phyloP scores from a whole-genome alignment of 768 basidiomycete genomes.

The Rhodocollybia butyracea region DNA sequence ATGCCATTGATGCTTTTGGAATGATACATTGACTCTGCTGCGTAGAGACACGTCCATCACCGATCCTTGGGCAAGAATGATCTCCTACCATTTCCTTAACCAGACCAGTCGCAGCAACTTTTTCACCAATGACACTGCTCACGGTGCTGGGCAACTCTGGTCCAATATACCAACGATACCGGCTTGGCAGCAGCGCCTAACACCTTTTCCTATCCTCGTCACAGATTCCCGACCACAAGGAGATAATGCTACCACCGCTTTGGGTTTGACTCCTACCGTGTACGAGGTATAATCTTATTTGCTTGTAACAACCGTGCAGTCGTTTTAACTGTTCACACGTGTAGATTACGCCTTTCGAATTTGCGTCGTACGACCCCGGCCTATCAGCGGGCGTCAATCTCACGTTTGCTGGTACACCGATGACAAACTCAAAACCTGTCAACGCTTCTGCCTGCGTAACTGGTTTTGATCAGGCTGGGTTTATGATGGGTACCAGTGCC shows the following conservation, averaged over 20 bases:
- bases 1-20: not conserved
- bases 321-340: not conserved
- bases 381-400: constrained; percentile 69
- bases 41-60: constrained; percentile 61
- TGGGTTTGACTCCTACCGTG: constrained; percentile 43
- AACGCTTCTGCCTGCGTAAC: constrained; percentile 62
- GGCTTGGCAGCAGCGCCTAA: constrained; percentile 43
- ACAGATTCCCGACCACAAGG: constrained; percentile 51
- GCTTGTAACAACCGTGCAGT: constrained; percentile 42
- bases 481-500: constrained; percentile 74
- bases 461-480: constrained; percentile 72
- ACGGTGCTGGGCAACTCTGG: constrained; percentile 71
- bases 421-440: constrained; percentile 54
- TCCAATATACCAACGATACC: constrained; percentile 52
- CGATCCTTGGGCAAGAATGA: constrained; percentile 63
- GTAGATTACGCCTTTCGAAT: constrained; percentile 59
- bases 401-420: constrained; percentile 60
- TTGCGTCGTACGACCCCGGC: constrained; percentile 72
- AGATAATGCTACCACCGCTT: constrained; percentile 38
- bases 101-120: constrained; percentile 58
- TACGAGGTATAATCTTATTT: constrained; percentile 56
- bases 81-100: constrained; percentile 74
- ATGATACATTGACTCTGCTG: not conserved
- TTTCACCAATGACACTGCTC: constrained; percentile 53
- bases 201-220: constrained; percentile 69